Conservation (phyloP, 1,284 basidiomycete genomes). For the Violaceomyces palustris region DNA sequence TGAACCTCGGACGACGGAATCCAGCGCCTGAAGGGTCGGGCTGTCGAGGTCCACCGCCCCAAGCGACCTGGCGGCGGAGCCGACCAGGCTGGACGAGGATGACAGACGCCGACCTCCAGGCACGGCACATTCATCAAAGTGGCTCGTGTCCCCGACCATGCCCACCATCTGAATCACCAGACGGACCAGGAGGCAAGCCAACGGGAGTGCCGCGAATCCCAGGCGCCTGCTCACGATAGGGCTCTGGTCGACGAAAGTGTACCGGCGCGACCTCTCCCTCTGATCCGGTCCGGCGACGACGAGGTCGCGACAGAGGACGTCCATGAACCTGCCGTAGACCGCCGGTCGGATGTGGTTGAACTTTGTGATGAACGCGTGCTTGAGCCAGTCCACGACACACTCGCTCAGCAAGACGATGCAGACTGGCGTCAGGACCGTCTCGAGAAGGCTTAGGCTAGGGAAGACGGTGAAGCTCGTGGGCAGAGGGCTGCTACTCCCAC, state of each 20-base stretch:
- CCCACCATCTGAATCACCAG: conserved; percentile 73
- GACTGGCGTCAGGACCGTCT: conserved; percentile 89
- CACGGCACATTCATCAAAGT: conserved; percentile 53
- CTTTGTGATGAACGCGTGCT: conserved; percentile 98
- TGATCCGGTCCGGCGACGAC: conserved; percentile 66
- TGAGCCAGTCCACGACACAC: conserved; percentile 95
- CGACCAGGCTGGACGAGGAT: conserved; percentile 16
- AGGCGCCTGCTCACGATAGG: conserved; percentile 87
- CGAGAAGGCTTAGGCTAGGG: conserved; percentile 58
- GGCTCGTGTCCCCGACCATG: conserved; percentile 59
- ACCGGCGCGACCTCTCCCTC: conserved; percentile 55
- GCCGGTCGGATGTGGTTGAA: conserved; percentile 82
- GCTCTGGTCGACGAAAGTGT: conserved; percentile 88
- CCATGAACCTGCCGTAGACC: conserved; percentile 91
- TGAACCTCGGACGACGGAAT: conserved; percentile 18
- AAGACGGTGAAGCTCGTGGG: conserved; percentile 52
- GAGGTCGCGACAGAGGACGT: conserved; percentile 90
- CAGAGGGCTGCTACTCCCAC: conserved; percentile 62
- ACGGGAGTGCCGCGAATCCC: conserved; percentile 86
- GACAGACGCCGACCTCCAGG: conserved; percentile 11
- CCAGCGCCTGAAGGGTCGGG: conserved; percentile 11
- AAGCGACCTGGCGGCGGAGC: conserved; percentile 15
- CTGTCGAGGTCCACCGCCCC: conserved; percentile 24
- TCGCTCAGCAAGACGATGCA: conserved; percentile 85
- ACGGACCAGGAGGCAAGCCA: conserved; percentile 84